Conservation (phyloP, 2,329 filamentous ascomycete species). For the Xylaria arbuscula region DNA sequence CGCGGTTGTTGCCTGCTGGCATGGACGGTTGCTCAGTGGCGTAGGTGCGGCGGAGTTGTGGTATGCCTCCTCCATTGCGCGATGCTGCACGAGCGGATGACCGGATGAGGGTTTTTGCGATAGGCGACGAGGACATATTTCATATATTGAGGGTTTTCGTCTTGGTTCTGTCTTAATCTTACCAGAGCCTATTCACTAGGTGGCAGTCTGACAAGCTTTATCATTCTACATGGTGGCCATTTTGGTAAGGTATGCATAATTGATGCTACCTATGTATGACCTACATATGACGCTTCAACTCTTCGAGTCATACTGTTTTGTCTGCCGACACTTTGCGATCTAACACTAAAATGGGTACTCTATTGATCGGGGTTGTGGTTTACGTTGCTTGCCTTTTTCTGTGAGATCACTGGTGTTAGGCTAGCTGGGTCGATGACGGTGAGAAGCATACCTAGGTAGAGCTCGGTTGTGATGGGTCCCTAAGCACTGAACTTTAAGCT, state of each 20-base stretch:
- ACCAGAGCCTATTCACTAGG: not conserved
- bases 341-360: not conserved
- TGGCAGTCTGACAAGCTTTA: no score
- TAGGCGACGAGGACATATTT: conserved; percentile 17
- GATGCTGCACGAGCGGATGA: conserved; percentile 12
- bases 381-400: not conserved
- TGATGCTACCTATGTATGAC: no score
- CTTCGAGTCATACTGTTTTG: not conserved
- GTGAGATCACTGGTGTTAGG: conserved; percentile 6
- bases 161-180: not conserved
- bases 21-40: conserved; percentile 16
- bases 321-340: not conserved
- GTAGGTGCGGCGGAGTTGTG: conserved; percentile 26
- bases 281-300: conserved; percentile 30
- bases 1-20: conserved; percentile 10
- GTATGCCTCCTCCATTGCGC: not conserved
- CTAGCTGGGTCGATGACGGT: conserved; percentile 22
- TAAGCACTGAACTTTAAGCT: not conserved
- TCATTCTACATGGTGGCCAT: not conserved
- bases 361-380: conserved; percentile 1
- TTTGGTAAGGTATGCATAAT: no score
- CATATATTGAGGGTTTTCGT: no score
- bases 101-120: conserved; percentile 18
- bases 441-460: not conserved
- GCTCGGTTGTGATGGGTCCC: not conserved